Percentiles rank a stretch among this genome's conserved stretches.
Conservation (phyloP, 768 basidiomycete genomes). For the Leucosporidium yakuticum region DNA sequence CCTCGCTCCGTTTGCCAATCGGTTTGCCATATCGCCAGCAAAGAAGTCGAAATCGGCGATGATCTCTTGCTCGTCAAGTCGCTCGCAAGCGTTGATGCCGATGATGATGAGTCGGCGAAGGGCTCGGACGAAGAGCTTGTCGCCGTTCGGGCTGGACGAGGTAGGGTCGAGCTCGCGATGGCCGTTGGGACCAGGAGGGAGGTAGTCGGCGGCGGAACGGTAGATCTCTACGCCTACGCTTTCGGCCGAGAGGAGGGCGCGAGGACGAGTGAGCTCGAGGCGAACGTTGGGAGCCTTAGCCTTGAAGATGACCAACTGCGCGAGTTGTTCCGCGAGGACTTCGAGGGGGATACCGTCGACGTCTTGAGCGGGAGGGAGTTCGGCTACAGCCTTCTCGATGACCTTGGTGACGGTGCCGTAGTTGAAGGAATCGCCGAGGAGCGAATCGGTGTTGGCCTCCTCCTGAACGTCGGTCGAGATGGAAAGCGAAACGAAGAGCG, state of each 20-base stretch:
- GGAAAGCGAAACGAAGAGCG: slow-evolving; percentile 53
- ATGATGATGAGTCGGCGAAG: slow-evolving; percentile 56
- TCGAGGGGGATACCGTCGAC: slow-evolving; percentile 46
- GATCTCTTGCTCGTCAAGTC: slow-evolving; percentile 59
- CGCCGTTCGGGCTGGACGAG: not conserved
- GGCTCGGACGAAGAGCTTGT: slow-evolving; percentile 45
- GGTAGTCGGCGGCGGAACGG: slow-evolving; percentile 17
- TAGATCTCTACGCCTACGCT: slow-evolving; percentile 47
- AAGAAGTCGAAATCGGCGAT: slow-evolving; percentile 48
- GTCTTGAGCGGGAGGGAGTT: not conserved
- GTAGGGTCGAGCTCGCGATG: not conserved
- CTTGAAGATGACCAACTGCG: slow-evolving; percentile 44
- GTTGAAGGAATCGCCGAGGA: slow-evolving; percentile 55
- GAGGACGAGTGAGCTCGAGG: slow-evolving; percentile 51
- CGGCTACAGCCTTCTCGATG: slow-evolving; percentile 46
- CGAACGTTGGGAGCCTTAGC: slow-evolving; percentile 42
- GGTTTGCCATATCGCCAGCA: slow-evolving; percentile 32
- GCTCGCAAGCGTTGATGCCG: slow-evolving; percentile 64
- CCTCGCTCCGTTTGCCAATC: slow-evolving; percentile 44
- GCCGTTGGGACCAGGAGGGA: not conserved
- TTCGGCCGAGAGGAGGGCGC: slow-evolving; percentile 54
- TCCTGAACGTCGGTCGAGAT: slow-evolving; percentile 52
- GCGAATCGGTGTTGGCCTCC: slow-evolving; percentile 54
- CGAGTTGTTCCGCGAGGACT: slow-evolving; percentile 49
- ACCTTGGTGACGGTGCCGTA: slow-evolving; percentile 57